Conservation (phyloP, 257 asterid genomes). For the Buddleja alternifolia region DNA sequence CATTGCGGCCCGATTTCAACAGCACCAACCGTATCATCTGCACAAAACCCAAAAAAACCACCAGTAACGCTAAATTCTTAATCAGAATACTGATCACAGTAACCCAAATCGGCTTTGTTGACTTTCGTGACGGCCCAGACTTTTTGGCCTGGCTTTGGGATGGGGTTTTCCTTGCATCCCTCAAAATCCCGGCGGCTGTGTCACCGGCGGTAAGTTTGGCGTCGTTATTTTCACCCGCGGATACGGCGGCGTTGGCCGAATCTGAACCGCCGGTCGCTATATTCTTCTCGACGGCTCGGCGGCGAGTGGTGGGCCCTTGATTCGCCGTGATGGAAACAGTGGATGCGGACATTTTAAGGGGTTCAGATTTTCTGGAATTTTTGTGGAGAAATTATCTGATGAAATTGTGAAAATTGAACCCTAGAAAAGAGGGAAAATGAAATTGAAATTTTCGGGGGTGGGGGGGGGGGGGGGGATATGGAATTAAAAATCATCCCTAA, state of each 20-base stretch:
- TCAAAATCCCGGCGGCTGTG: conserved; percentile 40
- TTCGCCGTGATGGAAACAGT: conserved; percentile 74
- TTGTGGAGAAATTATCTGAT: too few relatives aligned
- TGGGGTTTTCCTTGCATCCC: conserved; percentile 44
- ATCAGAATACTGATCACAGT: conserved; percentile 59
- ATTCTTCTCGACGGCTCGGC: conserved; percentile 63
- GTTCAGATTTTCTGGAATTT: too few relatives aligned
- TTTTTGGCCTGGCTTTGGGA: conserved; percentile 39
- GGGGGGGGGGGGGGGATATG: too few relatives aligned
- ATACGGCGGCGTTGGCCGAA: too few relatives aligned
- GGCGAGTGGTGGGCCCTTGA: conserved; percentile 67
- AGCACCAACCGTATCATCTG: conserved; percentile 60
- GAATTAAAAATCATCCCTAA: too few relatives aligned
- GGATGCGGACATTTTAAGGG: conserved; percentile 70
- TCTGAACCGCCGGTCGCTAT: conserved; percentile 40
- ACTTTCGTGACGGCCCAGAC: conserved; percentile 41
- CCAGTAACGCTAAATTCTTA: conserved; percentile 57
- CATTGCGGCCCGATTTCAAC: conserved; percentile 32
- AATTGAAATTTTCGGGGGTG: too few relatives aligned
- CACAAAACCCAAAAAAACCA: conserved; percentile 52
- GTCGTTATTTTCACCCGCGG: too few relatives aligned
- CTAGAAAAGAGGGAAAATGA: too few relatives aligned
- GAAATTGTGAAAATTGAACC: too few relatives aligned
- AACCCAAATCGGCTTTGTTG: conserved; percentile 72
- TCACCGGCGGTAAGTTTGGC: conserved; percentile 46